Conservation (phyloP, 495 filamentous ascomycete genomes). For the Penicillium coprophilum region DNA sequence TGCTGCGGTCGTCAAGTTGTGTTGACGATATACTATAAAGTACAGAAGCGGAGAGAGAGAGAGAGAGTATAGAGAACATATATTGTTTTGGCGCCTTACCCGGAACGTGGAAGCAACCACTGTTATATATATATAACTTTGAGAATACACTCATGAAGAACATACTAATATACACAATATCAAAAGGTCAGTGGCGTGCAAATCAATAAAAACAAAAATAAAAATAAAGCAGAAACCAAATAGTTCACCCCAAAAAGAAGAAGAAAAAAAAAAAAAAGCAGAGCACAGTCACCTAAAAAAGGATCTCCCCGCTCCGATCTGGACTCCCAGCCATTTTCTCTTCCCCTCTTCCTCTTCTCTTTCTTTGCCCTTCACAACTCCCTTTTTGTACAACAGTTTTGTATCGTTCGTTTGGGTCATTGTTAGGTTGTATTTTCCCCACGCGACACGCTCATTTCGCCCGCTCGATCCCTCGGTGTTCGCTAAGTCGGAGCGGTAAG, state of each 20-base stretch:
- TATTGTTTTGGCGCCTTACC: constrained; percentile 3
- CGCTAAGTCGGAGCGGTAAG: constrained; percentile 31
- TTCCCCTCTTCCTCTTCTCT: constrained; percentile 22
- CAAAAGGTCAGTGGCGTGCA: background rate
- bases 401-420: constrained; percentile 28
- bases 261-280: constrained; percentile 13
- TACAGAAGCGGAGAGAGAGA: background rate
- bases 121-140: background rate
- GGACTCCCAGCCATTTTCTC: constrained; percentile 24
- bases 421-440: constrained; percentile 22
- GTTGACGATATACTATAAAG: background rate
- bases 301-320: constrained; percentile 34
- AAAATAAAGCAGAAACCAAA: constrained; percentile 3
- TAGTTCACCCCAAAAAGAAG: background rate
- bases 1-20: constrained; percentile 17
- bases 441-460: constrained; percentile 30
- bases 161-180: background rate
- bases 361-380: constrained; percentile 35
- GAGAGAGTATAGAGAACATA: background rate
- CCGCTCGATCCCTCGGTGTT: constrained; percentile 12
- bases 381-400: constrained; percentile 41
- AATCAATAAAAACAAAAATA: background rate
- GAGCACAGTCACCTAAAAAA: constrained; percentile 26
- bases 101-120: background rate
- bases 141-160: background rate